Percentiles rank a stretch among this genome's conserved stretches.
These are phyloP conservation scores for Coemansia brasiliensis DNA, from an alignment of 192 early-diverging fungal genomes.

Conservation along the genomic window DNA sequence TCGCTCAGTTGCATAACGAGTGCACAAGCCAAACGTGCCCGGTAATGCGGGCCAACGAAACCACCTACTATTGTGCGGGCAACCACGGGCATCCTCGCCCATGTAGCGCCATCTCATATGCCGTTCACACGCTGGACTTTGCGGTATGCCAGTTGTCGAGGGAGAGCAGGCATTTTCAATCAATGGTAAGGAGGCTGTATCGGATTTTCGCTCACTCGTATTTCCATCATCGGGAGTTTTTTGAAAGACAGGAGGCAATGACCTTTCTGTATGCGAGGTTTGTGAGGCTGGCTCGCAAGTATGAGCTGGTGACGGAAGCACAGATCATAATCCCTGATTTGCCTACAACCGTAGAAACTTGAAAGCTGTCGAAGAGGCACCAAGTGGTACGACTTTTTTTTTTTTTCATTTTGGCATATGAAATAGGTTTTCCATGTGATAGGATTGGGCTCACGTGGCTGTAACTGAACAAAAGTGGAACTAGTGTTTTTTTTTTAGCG, in stretches of 20 bases:
- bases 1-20: constrained; percentile 71
- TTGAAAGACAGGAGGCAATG: constrained; percentile 82
- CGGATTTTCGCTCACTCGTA: constrained; percentile 97
- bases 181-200: constrained; percentile 88
- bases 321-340: constrained; percentile 70
- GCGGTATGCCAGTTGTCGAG: constrained; percentile 73
- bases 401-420: neutral
- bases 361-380: neutral
- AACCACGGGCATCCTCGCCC: constrained; percentile 67
- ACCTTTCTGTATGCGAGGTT: constrained; percentile 74
- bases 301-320: constrained; percentile 66
- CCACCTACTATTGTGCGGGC: constrained; percentile 90
- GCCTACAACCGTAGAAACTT: constrained; percentile 22
- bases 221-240: constrained; percentile 87
- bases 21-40: constrained; percentile 78
- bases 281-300: constrained; percentile 62
- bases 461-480: too few relatives aligned
- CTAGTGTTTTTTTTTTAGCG: constrained; percentile 1
- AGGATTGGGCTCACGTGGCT: too few relatives aligned
- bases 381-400: neutral
- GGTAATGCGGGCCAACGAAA: constrained; percentile 91
- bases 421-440: too few relatives aligned
- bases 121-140: constrained; percentile 91
- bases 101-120: constrained; percentile 91
- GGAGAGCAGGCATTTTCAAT: constrained; percentile 83